Base-by-base conservation (phyloP, 108 stramenopile species). In the Cyclostephanos invisitatus region DNA sequence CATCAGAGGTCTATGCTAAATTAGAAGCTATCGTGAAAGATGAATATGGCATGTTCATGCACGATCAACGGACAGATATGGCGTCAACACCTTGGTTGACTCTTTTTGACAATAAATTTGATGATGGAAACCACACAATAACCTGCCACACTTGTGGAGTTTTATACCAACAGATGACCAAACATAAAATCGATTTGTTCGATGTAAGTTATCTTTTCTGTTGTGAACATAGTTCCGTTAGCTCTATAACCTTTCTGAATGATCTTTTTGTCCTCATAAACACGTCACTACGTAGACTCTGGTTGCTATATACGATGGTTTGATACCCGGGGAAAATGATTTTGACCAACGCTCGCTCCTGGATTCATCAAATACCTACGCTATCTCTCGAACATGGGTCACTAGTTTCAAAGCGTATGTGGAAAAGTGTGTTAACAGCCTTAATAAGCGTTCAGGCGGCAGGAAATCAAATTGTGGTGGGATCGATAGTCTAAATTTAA, bases 1-100 rank as follows among this genome's bases (percentile, higher is more conserved):
- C 87, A 51, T 22, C 47, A 38, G 54, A 69, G 17, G 20, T 80
- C 0, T 94, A 78, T 61, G 74, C 85, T 14, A 65, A 72, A 3
- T 75, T 83, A 22, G 28, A 73, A 10, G 57, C 57, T 1, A 65
- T 89, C 29, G 24, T 92, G 8, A 4, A 29, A 5, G 56, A 63
- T 42, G 88, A 89, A 57, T 75, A 68, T 22, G 20, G 21, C 21
- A 60, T 53, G 42, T 75, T 74, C 22, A 12, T 66, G 53, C 18
- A 29, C 4, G 46, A 73, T 47, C 73, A 64, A 53, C 56, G 25
- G 7, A 72, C 35, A 50, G 35, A 6, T 5, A 7, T 54, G 40
- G 18, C 32, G 24, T 62, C 12, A 27, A 22, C 48, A 44, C 42
- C n/a, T 17, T 36, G 54, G 62, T 20, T 24, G 5, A 20, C 18